Base-by-base conservation (phyloP, 176 grass and related monocot genomes). In the Avena atlantica region DNA sequence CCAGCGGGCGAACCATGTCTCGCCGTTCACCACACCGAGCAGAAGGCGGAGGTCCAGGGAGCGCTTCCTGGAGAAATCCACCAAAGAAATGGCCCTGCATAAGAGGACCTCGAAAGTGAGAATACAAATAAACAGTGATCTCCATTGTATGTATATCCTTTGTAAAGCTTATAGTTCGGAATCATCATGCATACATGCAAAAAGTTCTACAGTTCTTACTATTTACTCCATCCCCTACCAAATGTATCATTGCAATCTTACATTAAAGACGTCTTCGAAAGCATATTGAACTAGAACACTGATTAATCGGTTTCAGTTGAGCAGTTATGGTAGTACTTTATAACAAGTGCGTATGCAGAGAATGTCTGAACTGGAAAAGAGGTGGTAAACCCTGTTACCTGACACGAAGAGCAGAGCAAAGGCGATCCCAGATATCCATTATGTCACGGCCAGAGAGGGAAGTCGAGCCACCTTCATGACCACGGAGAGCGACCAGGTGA, bases 351-450 rank as follows among this genome's bases (percentile, higher is more conserved):
- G 47, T 59, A 65, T 77, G 66, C 52, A 81, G 20, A 67, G 20
- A 84, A 59, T 56, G 55, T 66, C 75, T 58, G 58, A 60, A 75
- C 34, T 57, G 11, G 24, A 60, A 80, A 80, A 70, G 55, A 82
- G 8, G 19, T 27, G 23, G 29, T n/a, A 12, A 81, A 23, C 6
- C 81, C 23, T 61, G 80, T 44, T 86, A 98, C 90, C 92, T 89
- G n/a, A 83, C 78, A 51, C 92, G 90, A 51, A 98, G 89, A 57
- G 90, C 92, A n/a, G 82, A 42, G 75, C 96, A 98, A 87, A 98
- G 88, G n/a, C 81, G 92, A 83, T 98, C 96, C 86, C 90, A 98
- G 59, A 98, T 86, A 84, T 98, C 93, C 96, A 98, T 96, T 50
- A 96, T 84, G 70, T 91, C 86, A 80, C 63, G 27, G 60, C 93